phyloP scores from a whole-genome alignment of 1,284 basidiomycete species.

The Rhodotorula sp. region DNA sequence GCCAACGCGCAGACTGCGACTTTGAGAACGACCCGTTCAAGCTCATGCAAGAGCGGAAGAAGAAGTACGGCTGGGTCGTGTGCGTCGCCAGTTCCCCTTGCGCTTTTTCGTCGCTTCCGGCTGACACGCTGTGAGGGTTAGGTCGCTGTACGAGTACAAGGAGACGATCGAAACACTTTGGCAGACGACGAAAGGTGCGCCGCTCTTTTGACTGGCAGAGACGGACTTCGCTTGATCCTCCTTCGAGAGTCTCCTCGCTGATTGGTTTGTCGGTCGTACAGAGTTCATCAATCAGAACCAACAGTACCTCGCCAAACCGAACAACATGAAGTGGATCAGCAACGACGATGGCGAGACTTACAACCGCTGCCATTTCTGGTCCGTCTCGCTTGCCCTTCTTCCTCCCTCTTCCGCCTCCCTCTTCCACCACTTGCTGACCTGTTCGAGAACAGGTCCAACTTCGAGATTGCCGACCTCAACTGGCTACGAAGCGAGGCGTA shows the following conservation, averaged over 20 bases:
- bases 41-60: slow-evolving; percentile 29
- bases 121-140: slow-evolving; percentile 24
- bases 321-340: slow-evolving; percentile 71
- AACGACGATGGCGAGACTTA: slow-evolving; percentile 69
- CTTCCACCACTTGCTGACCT: background rate
- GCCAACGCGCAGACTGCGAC: slow-evolving; percentile 35
- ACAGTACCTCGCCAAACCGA: slow-evolving; percentile 65
- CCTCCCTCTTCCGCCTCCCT: background rate
- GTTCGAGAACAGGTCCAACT: slow-evolving; percentile 55
- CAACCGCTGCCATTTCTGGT: slow-evolving; percentile 63
- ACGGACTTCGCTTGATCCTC: no score
- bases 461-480: slow-evolving; percentile 62
- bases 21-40: slow-evolving; percentile 44
- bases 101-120: background rate
- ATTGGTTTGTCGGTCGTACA: slow-evolving; percentile 40
- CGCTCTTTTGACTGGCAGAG: background rate
- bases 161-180: slow-evolving; percentile 76
- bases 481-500: slow-evolving; percentile 79
- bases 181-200: slow-evolving; percentile 46
- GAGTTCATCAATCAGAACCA: slow-evolving; percentile 69
- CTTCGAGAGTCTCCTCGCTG: background rate
- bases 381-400: background rate
- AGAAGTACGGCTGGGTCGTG: slow-evolving; percentile 62
- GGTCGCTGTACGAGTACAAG: slow-evolving; percentile 72
- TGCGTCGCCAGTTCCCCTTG: background rate